A percentile compares a stretch with the other conserved stretches of the same genome.
Evolutionary conservation across 1,284 basidiomycete genomes (phyloP).

Genomic region (Cutaneotrichosporon sp.): DNA sequence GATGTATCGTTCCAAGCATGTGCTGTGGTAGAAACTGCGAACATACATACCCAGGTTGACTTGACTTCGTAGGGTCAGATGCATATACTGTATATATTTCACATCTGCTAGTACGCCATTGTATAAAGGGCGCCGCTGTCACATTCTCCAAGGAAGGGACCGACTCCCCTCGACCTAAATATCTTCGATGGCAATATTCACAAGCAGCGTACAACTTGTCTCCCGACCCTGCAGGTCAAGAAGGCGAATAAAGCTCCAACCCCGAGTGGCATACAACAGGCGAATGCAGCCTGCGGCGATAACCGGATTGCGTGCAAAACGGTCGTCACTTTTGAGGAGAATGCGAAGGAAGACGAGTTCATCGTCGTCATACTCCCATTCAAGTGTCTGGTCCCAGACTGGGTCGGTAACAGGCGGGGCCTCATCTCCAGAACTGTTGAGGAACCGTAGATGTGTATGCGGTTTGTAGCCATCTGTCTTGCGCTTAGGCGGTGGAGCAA

Average conservation of each 20-base stretch:
- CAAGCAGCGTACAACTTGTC: slow-evolving; percentile 9
- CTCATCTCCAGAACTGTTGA: neutral
- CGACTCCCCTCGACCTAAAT: neutral
- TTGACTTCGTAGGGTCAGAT: too few species aligned
- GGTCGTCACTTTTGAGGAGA: slow-evolving; percentile 18
- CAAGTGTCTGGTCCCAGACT: slow-evolving; percentile 69
- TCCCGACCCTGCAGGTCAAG: slow-evolving; percentile 10
- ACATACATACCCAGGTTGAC: too few species aligned
- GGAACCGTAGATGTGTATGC: slow-evolving; percentile 2
- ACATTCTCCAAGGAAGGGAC: neutral
- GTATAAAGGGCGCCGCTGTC: too few species aligned
- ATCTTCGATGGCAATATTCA: slow-evolving; percentile 11
- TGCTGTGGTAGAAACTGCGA: too few species aligned
- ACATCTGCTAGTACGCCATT: too few species aligned
- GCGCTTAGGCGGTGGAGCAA: slow-evolving; percentile 16
- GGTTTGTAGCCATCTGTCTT: slow-evolving; percentile 14
- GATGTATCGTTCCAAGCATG: too few species aligned
- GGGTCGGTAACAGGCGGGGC: slow-evolving; percentile 49
- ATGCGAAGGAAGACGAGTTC: slow-evolving; percentile 18
- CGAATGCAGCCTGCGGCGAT: slow-evolving; percentile 7
- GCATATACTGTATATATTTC: too few species aligned
- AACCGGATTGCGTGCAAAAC: slow-evolving; percentile 14
- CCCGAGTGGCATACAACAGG: slow-evolving; percentile 12
- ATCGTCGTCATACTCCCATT: slow-evolving; percentile 60
- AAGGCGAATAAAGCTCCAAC: slow-evolving; percentile 16